These are phyloP conservation scores for Russula compacta DNA, from an alignment of 768 basidiomycete genomes.

Conservation along the genomic window DNA sequence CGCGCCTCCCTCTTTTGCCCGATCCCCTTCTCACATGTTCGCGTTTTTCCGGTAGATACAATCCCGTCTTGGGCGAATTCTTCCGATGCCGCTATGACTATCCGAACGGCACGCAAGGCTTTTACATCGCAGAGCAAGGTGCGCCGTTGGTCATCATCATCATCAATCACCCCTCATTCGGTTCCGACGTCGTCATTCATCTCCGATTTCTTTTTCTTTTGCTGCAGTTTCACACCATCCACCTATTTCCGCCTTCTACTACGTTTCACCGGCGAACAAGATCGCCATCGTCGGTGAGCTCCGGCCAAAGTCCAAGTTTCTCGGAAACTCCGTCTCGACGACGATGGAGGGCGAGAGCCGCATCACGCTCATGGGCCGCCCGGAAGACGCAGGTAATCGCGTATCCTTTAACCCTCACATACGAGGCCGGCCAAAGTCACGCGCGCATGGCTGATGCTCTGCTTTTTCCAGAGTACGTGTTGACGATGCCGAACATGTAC, in stretches of 20 bases:
- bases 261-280: slow-evolving; percentile 84
- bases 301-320: slow-evolving; percentile 89
- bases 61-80: slow-evolving; percentile 95
- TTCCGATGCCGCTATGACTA: slow-evolving; percentile 96
- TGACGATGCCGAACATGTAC: slow-evolving; percentile 98
- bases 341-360: slow-evolving; percentile 95
- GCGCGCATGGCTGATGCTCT: not conserved
- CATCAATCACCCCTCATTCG: too few relatives aligned
- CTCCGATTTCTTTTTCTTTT: not conserved
- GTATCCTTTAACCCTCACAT: not conserved
- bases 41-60: slow-evolving; percentile 53
- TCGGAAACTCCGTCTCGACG: slow-evolving; percentile 95
- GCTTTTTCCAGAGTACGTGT: slow-evolving; percentile 53
- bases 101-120: slow-evolving; percentile 82
- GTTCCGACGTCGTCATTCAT: not conserved
- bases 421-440: not conserved
- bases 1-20: not conserved
- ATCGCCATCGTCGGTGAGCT: slow-evolving; percentile 87
- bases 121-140: slow-evolving; percentile 97
- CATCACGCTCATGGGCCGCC: slow-evolving; percentile 70
- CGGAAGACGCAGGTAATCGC: slow-evolving; percentile 75
- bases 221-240: slow-evolving; percentile 91
- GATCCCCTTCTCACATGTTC: slow-evolving; percentile 7
- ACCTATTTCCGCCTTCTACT: slow-evolving; percentile 92
- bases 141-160: slow-evolving; percentile 13